Evolutionary conservation across 441 rosid genomes (phyloP).

Genomic region (Euphorbia schlechtendalii): DNA sequence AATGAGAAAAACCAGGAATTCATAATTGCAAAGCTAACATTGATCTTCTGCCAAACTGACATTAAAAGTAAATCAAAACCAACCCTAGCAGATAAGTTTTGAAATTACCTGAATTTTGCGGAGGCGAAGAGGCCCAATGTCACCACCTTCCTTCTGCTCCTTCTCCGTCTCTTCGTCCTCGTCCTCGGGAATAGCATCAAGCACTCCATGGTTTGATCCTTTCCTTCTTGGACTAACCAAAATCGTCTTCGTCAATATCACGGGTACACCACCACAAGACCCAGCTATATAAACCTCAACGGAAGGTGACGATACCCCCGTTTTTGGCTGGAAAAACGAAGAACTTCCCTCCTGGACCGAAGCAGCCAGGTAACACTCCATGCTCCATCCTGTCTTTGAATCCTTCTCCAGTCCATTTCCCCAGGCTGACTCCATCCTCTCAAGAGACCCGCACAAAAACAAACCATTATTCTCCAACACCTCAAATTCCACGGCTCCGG

Average conservation of each 20-base stretch:
- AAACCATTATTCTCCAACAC: constrained; percentile 43
- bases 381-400: constrained; percentile 61
- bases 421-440: constrained; percentile 60
- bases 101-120: constrained; percentile 56
- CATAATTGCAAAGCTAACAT: too few relatives aligned
- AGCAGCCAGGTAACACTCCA: constrained; percentile 66
- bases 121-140: constrained; percentile 33
- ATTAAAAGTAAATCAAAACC: not conserved
- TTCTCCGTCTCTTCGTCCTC: constrained; percentile 72
- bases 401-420: constrained; percentile 33
- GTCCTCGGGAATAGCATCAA: constrained; percentile 87
- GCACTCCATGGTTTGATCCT: constrained; percentile 37
- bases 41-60: too few relatives aligned
- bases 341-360: constrained; percentile 35
- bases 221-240: constrained; percentile 64
- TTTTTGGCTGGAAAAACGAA: constrained; percentile 49
- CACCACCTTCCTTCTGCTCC: constrained; percentile 24
- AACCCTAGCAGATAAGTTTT: not conserved
- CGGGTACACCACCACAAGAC: constrained; percentile 74
- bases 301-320: constrained; percentile 54
- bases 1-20: not conserved
- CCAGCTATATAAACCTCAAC: constrained; percentile 91
- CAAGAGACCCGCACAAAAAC: constrained; percentile 70
- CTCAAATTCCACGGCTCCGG: constrained; percentile 79
- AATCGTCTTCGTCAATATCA: constrained; percentile 76